Percentiles rank a stretch among this genome's conserved stretches.
These are phyloP conservation scores for Aspergillus japonicus DNA, from an alignment of 2,329 filamentous ascomycete genomes.

Conservation along the genomic window DNA sequence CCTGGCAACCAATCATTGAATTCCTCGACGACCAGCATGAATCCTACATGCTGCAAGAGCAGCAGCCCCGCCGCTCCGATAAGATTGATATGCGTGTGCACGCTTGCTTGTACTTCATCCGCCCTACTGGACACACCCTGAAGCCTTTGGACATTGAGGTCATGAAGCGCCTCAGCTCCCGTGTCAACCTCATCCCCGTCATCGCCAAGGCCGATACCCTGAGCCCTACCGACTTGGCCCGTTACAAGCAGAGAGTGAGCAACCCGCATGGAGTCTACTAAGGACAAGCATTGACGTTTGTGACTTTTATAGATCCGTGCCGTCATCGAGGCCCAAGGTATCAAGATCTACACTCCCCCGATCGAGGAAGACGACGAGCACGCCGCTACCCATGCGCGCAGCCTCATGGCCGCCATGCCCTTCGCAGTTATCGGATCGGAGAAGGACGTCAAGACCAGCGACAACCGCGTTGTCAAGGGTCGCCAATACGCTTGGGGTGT, in stretches of 20 bases:
- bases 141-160: slow-evolving; percentile 99
- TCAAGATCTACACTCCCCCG: slow-evolving; percentile 99
- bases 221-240: slow-evolving; percentile 84
- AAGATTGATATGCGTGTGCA: slow-evolving; percentile 99
- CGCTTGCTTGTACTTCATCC: slow-evolving; percentile 97
- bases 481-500: slow-evolving; percentile 99
- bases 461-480: slow-evolving; percentile 96
- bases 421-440: slow-evolving; percentile 98
- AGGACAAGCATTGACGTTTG: neutral
- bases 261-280: neutral
- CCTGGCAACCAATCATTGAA: slow-evolving; percentile 99
- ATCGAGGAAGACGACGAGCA: slow-evolving; percentile 98
- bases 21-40: slow-evolving; percentile 99
- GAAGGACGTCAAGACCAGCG: slow-evolving; percentile 96
- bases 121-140: slow-evolving; percentile 94
- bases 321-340: slow-evolving; percentile 96
- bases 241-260: slow-evolving; percentile 90
- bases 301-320: slow-evolving; percentile 68
- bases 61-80: slow-evolving; percentile 94
- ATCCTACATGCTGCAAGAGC: slow-evolving; percentile 99
- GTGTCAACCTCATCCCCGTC: slow-evolving; percentile 97
- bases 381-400: slow-evolving; percentile 89
- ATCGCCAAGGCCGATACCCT: slow-evolving; percentile 98
- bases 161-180: slow-evolving; percentile 98
- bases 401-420: slow-evolving; percentile 94